Base-by-base conservation (phyloP, 2,329 filamentous ascomycete genomes). In the Rhytidhysteron rufulum region DNA sequence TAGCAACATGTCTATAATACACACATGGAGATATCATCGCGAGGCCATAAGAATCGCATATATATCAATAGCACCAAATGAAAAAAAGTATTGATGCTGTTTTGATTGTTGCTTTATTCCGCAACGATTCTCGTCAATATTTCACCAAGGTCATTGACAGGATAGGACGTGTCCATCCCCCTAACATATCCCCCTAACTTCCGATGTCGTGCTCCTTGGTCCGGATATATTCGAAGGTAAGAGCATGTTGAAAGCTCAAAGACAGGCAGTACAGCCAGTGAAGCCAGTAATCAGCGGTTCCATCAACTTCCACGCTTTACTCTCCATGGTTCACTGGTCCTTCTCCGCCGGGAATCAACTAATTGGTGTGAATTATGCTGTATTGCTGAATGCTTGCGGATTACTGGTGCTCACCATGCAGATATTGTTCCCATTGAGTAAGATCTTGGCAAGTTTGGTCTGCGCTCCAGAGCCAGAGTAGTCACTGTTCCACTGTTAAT, bases 401-500 rank as follows among this genome's bases (percentile, higher is more conserved):
- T 15, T 5, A 20, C 21, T 31, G 11, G 20, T 21, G 53, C 75
- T 41, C 78, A 95, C 93, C 93, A 98, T 98, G 86, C 91, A 97
- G 50, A 98, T 88, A 60, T 97, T 97, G 72, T 98, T 98, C 42
- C 93, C 93, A 60, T 98, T 98, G 29, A 98, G 73, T 31, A 98
- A 71, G 46, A 98, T 95, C 75, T 97, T 97, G 37, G 89, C 79
- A 30, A 98, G 79, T 67, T 95, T 95, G 33, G 83, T 86, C 67
- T 91, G 85, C 55, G 85, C 82, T 46, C 91, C 91, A 4, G 45
- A 43, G n/a, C 91, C 91, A 4, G 83, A 83, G 70, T 95, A 95
- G 70, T 98, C 93, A 64, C 91, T 97, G 49, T 18, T 27, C 6
- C 10, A 18, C n/a, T 13, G 29, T 56, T 35, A 57, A 42, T 39